These are phyloP conservation scores for Fusarium duplospermum DNA, from an alignment of 2,329 filamentous ascomycete genomes.

Conservation along the genomic window DNA sequence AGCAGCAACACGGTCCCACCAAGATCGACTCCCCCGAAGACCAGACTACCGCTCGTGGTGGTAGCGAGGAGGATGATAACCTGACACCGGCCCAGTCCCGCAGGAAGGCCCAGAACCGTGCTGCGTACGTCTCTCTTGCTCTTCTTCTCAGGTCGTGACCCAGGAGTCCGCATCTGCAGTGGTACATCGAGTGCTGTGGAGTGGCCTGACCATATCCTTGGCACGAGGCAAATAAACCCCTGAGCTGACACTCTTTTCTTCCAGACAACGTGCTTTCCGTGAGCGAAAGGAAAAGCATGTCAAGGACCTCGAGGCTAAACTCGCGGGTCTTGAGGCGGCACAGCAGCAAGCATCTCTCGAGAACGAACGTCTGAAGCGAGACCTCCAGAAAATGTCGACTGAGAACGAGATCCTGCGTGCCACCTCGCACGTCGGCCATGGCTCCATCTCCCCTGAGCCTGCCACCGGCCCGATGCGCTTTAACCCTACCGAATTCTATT, in stretches of 20 bases:
- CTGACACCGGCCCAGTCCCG: constrained; percentile 68
- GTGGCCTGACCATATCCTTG: not conserved
- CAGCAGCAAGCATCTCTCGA: constrained; percentile 80
- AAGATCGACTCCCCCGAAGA: constrained; percentile 48
- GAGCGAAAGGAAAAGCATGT: constrained; percentile 96
- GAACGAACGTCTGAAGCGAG: constrained; percentile 86
- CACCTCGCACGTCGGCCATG: constrained; percentile 65
- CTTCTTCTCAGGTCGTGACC: not conserved
- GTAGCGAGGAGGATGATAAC: constrained; percentile 67
- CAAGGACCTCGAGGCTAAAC: constrained; percentile 89
- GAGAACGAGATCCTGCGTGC: constrained; percentile 94
- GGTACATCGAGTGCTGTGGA: not conserved
- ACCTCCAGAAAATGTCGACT: constrained; percentile 84
- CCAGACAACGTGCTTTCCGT: constrained; percentile 92
- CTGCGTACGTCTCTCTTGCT: constrained; percentile 62
- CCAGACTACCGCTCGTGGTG: constrained; percentile 47
- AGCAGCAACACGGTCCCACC: constrained; percentile 36
- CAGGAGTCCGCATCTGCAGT: not conserved
- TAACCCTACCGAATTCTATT: constrained; percentile 78
- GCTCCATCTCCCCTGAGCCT: constrained; percentile 59
- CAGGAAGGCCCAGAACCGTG: constrained; percentile 71
- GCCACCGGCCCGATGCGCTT: constrained; percentile 77
- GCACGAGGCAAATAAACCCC: not conserved
- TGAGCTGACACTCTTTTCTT: constrained; percentile 25
- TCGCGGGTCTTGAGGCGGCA: constrained; percentile 79